phyloP scores from a whole-genome alignment of 1,139 yeast genomes.

The Pichia terricola region DNA sequence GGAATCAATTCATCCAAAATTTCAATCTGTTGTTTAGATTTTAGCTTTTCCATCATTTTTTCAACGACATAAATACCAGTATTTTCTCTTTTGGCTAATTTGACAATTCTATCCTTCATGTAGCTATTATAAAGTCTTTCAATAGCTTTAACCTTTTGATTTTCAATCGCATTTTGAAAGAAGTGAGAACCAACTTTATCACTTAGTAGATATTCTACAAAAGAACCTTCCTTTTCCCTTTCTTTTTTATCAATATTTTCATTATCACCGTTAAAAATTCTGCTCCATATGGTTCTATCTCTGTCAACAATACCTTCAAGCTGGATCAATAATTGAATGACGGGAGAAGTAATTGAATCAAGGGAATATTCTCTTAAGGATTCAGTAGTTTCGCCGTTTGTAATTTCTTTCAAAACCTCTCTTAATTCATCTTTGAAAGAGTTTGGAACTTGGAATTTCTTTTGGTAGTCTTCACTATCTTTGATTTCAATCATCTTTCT shows the following conservation, averaged over 20 bases:
- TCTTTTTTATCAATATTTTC: conserved; percentile 26
- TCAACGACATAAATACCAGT: conserved; percentile 82
- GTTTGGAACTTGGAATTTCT: conserved; percentile 62
- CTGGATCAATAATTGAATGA: conserved; percentile 66
- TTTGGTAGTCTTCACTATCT: conserved; percentile 61
- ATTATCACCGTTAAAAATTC: conserved; percentile 29
- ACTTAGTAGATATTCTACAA: conserved; percentile 72
- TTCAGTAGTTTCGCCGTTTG: conserved; percentile 35
- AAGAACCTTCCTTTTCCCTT: conserved; percentile 64
- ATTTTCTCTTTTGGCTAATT: conserved; percentile 66
- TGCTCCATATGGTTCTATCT: conserved; percentile 59
- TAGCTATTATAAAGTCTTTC: conserved; percentile 63
- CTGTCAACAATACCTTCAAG: conserved; percentile 76
- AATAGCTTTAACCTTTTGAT: conserved; percentile 57
- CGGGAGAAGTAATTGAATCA: conserved; percentile 80
- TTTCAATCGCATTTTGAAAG: conserved; percentile 59
- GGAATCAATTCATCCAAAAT: conserved; percentile 67
- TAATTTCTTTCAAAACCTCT: conserved; percentile 31
- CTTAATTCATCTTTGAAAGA: conserved; percentile 58
- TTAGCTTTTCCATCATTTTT: conserved; percentile 51
- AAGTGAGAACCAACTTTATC: conserved; percentile 92
- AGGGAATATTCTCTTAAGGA: conserved; percentile 64
- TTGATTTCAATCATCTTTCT: conserved; percentile 86
- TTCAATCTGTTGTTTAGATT: conserved; percentile 46
- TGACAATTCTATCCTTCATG: conserved; percentile 64